Evolutionary conservation across 306 rosid species (phyloP).

Genomic region (Malus fusca): DNA sequence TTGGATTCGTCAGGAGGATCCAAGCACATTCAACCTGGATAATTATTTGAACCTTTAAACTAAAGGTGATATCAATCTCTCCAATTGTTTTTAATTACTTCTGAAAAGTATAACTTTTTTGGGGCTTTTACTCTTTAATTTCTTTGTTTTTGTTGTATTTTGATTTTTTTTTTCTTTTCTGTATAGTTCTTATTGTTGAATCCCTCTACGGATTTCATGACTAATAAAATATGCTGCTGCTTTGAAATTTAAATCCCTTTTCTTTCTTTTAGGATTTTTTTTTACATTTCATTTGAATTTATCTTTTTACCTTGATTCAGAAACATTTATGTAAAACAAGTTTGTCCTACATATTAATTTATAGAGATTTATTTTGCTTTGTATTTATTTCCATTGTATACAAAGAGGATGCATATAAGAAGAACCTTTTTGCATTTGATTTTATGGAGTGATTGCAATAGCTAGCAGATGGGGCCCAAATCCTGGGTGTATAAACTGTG

Average conservation of each 20-base stretch:
- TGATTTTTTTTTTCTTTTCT: not conserved
- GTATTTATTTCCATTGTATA: not conserved
- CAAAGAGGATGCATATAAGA: not conserved
- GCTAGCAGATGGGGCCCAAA: not conserved
- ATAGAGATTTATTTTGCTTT: not conserved
- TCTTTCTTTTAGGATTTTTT: not conserved
- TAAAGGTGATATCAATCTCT: not conserved
- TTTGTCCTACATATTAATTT: not conserved
- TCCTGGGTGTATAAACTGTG: not conserved
- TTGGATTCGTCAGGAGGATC: constrained; percentile 62
- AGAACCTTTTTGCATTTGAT: not conserved
- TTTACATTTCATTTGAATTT: no score
- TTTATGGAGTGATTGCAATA: not conserved
- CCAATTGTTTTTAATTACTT: not conserved
- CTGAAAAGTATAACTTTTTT: not conserved
- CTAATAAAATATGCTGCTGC: constrained; percentile 8
- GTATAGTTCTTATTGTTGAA: constrained; percentile 21
- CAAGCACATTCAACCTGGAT: constrained; percentile 31
- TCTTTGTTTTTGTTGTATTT: not conserved
- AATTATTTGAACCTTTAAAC: not conserved
- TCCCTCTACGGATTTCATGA: constrained; percentile 24
- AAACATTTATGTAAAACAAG: not conserved
- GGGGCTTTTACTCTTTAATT: not conserved
- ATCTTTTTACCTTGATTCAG: not conserved
- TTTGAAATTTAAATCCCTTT: not conserved